Evolutionary conservation across 2,329 filamentous ascomycete genomes (phyloP), one percentile per base, ranked within the genome.

Genomic region (Dichotomopilus funicola): DNA sequence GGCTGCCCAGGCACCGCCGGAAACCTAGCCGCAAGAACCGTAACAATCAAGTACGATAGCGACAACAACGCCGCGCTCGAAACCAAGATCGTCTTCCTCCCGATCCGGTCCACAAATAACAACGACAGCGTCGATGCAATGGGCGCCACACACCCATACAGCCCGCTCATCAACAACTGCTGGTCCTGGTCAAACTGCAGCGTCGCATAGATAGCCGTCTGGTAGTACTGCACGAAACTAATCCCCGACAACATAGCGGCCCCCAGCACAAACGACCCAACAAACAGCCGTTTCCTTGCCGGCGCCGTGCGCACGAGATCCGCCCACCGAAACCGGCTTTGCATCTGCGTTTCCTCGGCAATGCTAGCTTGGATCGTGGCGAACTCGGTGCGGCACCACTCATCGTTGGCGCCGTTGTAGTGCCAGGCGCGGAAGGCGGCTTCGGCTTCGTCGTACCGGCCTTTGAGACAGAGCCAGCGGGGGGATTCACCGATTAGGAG

Each of bases 181-280:
- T 65, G 64, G 38, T 69, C 67, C 52, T 73, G 61, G 11, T 60
- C 61, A 56, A 69, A 73, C 45, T 71, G 70, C 0, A 73, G 67
- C 0, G 71, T 73, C 0, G 71, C 70, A 47, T 73, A 73, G 50
- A 73, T 73, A 4, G 71, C 70, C 0, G 71, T 73, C 58, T 73
- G 71, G 51, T 70, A 73, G 36, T 73, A 73, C 58, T 73, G 71
- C 1, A 73, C 72, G n/a, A 73, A 73, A 0, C 69, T 72, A 37
- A 73, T 73, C 0, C 71, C 71, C 0, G 70, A 71, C 1, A 73
- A 36, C 71, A 73, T 73, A 2, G 71, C 71, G 0, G 71, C 71
- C 1, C 69, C 71, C 71, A 71, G 73, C 1, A 73, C 71, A 11
- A 73, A 73, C 0, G 67, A 66, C 0, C 71, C 71, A 0, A 73